These are phyloP conservation scores for Anacardium occidentale DNA, from an alignment of 345 rosid genomes.

Conservation along the genomic window DNA sequence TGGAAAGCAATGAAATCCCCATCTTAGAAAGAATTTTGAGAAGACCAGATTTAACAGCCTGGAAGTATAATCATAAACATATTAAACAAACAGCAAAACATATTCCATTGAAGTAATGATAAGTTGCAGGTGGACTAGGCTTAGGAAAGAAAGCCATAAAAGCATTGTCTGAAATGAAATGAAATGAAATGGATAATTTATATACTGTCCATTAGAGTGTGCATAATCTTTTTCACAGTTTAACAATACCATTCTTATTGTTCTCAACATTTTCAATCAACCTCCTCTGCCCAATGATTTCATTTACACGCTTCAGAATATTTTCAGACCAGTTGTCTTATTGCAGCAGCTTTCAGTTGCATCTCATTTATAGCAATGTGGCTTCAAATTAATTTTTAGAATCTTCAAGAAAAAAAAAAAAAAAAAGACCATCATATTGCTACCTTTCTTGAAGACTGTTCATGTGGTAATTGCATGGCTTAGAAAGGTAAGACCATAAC, in stretches of 20 bases:
- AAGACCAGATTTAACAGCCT: slow-evolving; percentile 94
- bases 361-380: neutral
- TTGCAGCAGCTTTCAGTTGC: neutral
- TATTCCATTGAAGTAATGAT: neutral
- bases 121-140: neutral
- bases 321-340: neutral
- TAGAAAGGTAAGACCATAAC: slow-evolving; percentile 6
- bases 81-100: neutral
- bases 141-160: neutral
- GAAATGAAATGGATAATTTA: neutral
- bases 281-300: neutral
- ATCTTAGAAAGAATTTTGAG: slow-evolving; percentile 95
- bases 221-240: neutral
- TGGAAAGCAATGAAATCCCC: slow-evolving; percentile 98
- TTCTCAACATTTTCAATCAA: neutral
- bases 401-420: neutral
- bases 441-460: neutral
- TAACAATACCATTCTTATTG: neutral
- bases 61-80: slow-evolving; percentile 29
- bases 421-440: neutral
- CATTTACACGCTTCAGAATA: neutral
- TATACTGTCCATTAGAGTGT: too few relatives aligned
- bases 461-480: neutral
- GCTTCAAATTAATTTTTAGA: neutral
- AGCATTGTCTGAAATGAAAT: neutral